These are phyloP conservation scores for Chaetomium cochliodes DNA, from an alignment of 495 filamentous ascomycete genomes.

Conservation along the genomic window DNA sequence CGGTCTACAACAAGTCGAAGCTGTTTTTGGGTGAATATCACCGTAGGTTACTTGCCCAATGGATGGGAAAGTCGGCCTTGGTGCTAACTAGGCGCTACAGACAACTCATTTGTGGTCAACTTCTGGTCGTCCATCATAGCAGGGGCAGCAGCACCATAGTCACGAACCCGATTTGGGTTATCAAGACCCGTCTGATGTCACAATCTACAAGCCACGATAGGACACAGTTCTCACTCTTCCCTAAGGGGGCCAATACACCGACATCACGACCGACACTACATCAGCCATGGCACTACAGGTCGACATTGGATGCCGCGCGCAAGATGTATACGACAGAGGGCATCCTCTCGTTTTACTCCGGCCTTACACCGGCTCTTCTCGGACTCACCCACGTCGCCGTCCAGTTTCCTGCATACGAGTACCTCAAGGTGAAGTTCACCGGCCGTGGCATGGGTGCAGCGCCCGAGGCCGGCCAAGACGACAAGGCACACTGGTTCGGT, in stretches of 20 bases:
- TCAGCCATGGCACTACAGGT: constrained; percentile 83
- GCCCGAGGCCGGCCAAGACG: constrained; percentile 39
- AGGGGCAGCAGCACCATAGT: constrained; percentile 84
- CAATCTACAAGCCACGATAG: constrained; percentile 54
- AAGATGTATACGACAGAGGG: constrained; percentile 96
- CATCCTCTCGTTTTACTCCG: constrained; percentile 88
- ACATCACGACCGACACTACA: constrained; percentile 50
- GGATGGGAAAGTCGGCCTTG: not conserved
- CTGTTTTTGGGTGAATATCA: constrained; percentile 64
- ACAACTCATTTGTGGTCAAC: constrained; percentile 49
- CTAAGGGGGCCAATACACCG: constrained; percentile 47
- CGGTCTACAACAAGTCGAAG: constrained; percentile 87
- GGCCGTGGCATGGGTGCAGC: constrained; percentile 76
- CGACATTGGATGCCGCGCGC: constrained; percentile 81
- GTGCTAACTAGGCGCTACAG: constrained; percentile 27
- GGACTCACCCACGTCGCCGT: constrained; percentile 95
- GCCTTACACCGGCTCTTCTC: constrained; percentile 85
- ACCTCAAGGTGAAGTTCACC: constrained; percentile 85
- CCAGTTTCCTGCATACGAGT: constrained; percentile 96
- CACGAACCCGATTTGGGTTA: constrained; percentile 99
- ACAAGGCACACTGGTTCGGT: constrained; percentile 56
- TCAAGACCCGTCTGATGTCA: constrained; percentile 97
- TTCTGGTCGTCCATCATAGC: constrained; percentile 81
- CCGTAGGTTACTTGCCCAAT: constrained; percentile 48
- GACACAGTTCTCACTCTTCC: constrained; percentile 42